Percentiles rank a stretch among this genome's conserved stretches.
These are phyloP conservation scores for Rheum nobile DNA, from an alignment of 148 eudicot species.

Conservation along the genomic window DNA sequence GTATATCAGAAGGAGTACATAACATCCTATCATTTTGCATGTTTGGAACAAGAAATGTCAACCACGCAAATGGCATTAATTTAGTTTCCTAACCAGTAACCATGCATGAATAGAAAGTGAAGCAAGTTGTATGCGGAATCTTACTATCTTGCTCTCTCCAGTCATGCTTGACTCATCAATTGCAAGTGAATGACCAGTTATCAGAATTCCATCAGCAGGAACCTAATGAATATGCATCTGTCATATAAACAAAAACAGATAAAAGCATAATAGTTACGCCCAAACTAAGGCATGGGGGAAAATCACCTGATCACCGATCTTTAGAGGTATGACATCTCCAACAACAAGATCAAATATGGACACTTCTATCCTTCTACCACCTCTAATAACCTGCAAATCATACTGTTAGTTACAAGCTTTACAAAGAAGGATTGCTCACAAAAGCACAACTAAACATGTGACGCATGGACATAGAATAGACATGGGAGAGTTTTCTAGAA, in stretches of 20 bases:
- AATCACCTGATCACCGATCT: constrained; percentile 93
- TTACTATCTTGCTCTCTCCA: constrained; percentile 93
- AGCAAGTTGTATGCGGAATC: constrained; percentile 5
- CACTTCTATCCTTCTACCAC: constrained; percentile 61
- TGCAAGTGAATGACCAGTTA: constrained; percentile 80
- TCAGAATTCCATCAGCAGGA: constrained; percentile 86
- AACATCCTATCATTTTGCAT: background rate
- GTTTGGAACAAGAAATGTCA: background rate
- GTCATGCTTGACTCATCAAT: constrained; percentile 99
- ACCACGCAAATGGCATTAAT: background rate
- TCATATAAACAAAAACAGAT: background rate
- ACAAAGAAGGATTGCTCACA: background rate
- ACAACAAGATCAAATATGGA: constrained; percentile 92
- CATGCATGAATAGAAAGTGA: background rate
- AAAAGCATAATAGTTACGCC: background rate
- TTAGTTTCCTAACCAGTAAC: background rate
- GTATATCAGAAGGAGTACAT: background rate
- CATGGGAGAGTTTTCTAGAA: background rate
- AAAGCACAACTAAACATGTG: background rate
- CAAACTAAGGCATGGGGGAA: background rate
- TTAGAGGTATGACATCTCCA: constrained; percentile 76
- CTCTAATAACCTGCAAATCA: constrained; percentile 56
- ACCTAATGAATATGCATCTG: constrained; percentile 30
- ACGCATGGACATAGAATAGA: background rate
- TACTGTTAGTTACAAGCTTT: background rate